Base-by-base conservation (phyloP, 2,329 filamentous ascomycete species). In the Xylariaceae sp. region DNA sequence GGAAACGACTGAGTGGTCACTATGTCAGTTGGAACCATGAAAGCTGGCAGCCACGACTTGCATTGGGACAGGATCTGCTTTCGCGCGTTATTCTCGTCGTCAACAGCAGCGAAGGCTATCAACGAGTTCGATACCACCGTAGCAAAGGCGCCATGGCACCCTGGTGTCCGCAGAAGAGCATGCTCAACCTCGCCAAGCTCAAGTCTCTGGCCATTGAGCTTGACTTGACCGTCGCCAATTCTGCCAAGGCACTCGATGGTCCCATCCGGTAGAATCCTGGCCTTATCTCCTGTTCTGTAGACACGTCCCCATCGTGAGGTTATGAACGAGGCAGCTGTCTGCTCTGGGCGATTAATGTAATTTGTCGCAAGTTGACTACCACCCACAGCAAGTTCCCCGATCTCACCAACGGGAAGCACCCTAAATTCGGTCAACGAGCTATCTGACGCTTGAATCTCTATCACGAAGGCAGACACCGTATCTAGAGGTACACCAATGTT, bases 221-320 rank as follows among this genome's bases (percentile, higher is more conserved):
- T 95, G 38, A 95, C 82, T 61, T 96, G 90, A 0, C 87, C 89
- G 37, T 80, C 79, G 2, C 78, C 77, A 11, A 95, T 82, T 9
- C 90, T 82, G 0, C 90, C 90, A 26, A 90, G 72, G 55, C 87
- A 94, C 60, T 95, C 86, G n/a, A 96, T 71, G 0, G 74, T 78
- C 1, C 89, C 87, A 45, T 85, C 73, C 0, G 71, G 52, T 2
- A 76, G 73, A 37, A 95, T 72, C 17, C 78, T 75, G 4, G 86
- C 90, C 57, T 85, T 88, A 63, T 96, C 90, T 1, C 89, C 89
- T 1, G 89, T 95, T 22, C 87, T 77, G 62, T 96, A 96, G 0
- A 94, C 67, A 3, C 73, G 71, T 3, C 87, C 89, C 57, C 81
- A 83, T 0, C 72, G 65, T 19, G 83, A 80, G 1, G 80, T 59